phyloP scores from a whole-genome alignment of 257 asterid genomes.

The Paulownia fortunei region DNA sequence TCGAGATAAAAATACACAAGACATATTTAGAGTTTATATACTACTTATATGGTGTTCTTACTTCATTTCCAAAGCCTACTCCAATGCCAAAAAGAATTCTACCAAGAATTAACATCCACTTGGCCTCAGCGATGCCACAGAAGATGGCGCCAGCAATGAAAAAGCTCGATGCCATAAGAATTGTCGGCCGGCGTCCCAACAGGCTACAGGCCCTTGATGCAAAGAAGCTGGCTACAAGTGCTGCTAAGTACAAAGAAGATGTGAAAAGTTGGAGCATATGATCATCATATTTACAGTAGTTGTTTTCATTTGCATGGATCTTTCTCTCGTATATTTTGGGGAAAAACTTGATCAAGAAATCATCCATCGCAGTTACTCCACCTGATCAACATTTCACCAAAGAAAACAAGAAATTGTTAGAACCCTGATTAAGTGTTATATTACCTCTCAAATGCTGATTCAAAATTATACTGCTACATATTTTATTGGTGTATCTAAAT shows the following conservation, averaged over 20 bases:
- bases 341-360: conserved; percentile 60
- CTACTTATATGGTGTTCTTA: neutral
- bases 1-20: too few relatives aligned
- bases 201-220: conserved; percentile 61
- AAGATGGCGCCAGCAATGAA: conserved; percentile 56
- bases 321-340: conserved; percentile 55
- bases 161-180: conserved; percentile 48
- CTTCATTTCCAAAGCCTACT: conserved; percentile 80
- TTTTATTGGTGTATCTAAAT: too few relatives aligned
- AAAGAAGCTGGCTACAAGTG: conserved; percentile 60
- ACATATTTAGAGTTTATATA: too few relatives aligned
- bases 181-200: conserved; percentile 61
- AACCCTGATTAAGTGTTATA: too few relatives aligned
- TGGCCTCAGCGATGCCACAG: conserved; percentile 38
- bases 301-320: conserved; percentile 49
- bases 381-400: conserved; percentile 34
- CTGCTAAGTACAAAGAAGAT: conserved; percentile 67
- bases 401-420: neutral
- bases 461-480: too few relatives aligned
- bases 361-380: conserved; percentile 76
- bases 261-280: conserved; percentile 69
- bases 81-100: conserved; percentile 67
- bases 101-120: conserved; percentile 61
- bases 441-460: too few relatives aligned
- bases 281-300: conserved; percentile 70